Evolutionary conservation across 164 flowering plant species (phyloP).

Genomic region (Protea cynaroides): DNA sequence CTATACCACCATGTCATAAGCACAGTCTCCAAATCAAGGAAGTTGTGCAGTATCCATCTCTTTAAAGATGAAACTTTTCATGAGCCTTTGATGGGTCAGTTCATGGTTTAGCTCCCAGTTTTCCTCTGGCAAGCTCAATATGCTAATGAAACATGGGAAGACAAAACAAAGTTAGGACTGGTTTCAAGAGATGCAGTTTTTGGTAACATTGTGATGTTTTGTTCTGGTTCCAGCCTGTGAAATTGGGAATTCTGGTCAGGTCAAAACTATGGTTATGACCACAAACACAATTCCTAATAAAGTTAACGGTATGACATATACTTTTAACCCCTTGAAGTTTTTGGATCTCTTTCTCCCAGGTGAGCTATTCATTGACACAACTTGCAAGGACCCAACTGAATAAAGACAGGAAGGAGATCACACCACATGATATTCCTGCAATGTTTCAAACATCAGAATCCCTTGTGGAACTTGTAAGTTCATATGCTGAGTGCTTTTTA

Average conservation of each 20-base stretch:
- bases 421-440: conserved; percentile 69
- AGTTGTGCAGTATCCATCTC: no score
- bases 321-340: neutral
- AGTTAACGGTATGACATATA: neutral
- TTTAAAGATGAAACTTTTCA: no score
- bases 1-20: neutral
- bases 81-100: no score
- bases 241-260: no score
- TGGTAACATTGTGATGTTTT: no score
- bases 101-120: no score
- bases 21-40: no score
- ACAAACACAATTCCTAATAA: neutral
- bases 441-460: conserved; percentile 72
- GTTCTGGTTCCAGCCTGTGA: no score
- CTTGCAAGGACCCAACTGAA: conserved; percentile 86
- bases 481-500: conserved; percentile 5
- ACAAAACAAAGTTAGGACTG: no score
- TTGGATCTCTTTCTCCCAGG: conserved; percentile 43
- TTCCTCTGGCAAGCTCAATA: no score
- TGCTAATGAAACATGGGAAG: no score
- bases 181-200: no score
- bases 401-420: conserved; percentile 83
- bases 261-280: neutral
- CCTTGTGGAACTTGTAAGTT: conserved; percentile 82
- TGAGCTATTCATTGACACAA: conserved; percentile 92